Base-by-base conservation (phyloP, 2,329 filamentous ascomycete genomes). In the Cyphellophora attinorum region DNA sequence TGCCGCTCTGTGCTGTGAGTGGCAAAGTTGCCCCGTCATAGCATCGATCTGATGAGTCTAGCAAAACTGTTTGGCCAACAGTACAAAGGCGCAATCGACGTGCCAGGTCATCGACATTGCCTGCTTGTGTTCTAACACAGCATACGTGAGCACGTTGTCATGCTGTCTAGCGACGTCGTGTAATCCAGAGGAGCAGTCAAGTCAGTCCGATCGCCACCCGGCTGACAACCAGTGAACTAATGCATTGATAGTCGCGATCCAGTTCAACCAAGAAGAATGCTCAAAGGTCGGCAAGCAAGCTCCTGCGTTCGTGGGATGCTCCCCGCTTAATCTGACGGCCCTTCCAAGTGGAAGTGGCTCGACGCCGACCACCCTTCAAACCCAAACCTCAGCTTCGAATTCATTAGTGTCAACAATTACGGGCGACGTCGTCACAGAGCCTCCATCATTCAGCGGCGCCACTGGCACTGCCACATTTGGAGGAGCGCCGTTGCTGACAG, bases 261-360 rank as follows among this genome's bases (percentile, higher is more conserved):
- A 45, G 33, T 51, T 49, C 44, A 51, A 51, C 31, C 36, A 48
- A 29, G 38, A 49, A 29, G 41, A 47, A 29, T 51, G 48, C 28
- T 39, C 36, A 11, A 38, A 41, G 8, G 48, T 51, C 17, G 49
- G 48, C 23, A 39, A 48, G 32, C 44, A 45, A 10, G 48, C 48
- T 10, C 48, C 48, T 6, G 40, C 48, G 25, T 51, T 49, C 31
- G 48, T 51, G 19, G 48, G 48, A 28, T 51, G 48, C 30, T 49
- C 48, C 3, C 45, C 46, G n/a, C 34, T 36, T 16, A 37, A 34
- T 16, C 21, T 37, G 3, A 31, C 38, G 11, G 35, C 33, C 19
- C 16, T 15, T 13, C 12, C 11, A 11, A 29, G 40, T n/a, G 13
- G 19, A 12, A 31, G 36, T 6, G 18, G 28, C n/a, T 19, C 37